Percentiles rank a stretch among this genome's conserved stretches.
phyloP scores from a whole-genome alignment of 2,329 filamentous ascomycete species.

The Pseudogymnoascus sp. region DNA sequence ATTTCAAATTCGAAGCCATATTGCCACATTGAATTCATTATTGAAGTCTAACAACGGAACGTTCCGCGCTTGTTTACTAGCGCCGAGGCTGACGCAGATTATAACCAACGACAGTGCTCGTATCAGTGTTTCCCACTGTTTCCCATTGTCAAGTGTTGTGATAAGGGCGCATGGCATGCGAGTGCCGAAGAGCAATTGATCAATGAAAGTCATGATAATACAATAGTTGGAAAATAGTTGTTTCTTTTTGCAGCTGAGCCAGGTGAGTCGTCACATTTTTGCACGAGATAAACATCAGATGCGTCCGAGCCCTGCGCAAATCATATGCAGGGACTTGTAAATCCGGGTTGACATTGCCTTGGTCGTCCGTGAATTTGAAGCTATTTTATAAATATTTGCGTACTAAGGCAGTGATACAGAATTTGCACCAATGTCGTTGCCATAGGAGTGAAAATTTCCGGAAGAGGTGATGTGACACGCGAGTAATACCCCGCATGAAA shows the following conservation, averaged over 20 bases:
- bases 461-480: background rate
- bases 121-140: background rate
- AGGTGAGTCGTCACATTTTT: background rate
- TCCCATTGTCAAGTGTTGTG: background rate
- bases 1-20: background rate
- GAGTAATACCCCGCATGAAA: background rate
- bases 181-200: background rate
- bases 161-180: background rate
- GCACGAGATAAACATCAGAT: background rate
- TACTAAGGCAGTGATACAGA: background rate
- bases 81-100: background rate
- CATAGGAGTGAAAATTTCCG: too few species aligned
- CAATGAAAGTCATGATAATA: background rate
- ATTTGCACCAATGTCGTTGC: background rate
- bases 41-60: slow-evolving; percentile 5
- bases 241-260: background rate
- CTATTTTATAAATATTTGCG: background rate
- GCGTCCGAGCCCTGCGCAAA: background rate
- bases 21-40: background rate
- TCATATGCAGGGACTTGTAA: background rate
- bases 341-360: background rate
- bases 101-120: background rate
- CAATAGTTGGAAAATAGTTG: background rate
- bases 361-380: background rate
- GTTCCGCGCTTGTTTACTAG: background rate